phyloP scores from a whole-genome alignment of 1,284 basidiomycete genomes.

The Laetiporus sulphureus region DNA sequence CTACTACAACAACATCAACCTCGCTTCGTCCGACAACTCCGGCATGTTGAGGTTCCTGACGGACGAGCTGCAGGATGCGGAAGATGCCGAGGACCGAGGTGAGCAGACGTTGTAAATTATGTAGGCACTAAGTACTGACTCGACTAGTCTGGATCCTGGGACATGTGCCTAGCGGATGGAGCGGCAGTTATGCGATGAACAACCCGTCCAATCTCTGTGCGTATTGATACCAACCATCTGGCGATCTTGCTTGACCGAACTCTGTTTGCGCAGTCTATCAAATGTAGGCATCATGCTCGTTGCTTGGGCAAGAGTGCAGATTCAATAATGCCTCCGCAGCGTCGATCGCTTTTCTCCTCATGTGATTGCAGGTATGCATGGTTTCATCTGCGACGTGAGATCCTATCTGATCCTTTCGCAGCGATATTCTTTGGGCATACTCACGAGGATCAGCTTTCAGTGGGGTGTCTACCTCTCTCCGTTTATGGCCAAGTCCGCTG shows the following conservation, averaged over 20 bases:
- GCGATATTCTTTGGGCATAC: slow-evolving; percentile 79
- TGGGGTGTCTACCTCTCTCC: slow-evolving; percentile 22
- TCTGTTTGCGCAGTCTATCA: not conserved
- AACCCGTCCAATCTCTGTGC: slow-evolving; percentile 64
- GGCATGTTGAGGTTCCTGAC: slow-evolving; percentile 77
- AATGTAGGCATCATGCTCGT: not conserved
- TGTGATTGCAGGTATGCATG: not conserved
- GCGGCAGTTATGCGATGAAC: slow-evolving; percentile 53
- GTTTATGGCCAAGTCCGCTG: not conserved
- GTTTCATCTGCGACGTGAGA: too few relatives aligned
- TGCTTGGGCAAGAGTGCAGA: not conserved
- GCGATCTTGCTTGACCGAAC: not conserved
- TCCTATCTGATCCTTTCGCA: too few relatives aligned
- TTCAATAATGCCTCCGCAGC: not conserved
- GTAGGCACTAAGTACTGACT: too few relatives aligned
- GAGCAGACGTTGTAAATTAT: too few relatives aligned
- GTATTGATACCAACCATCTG: slow-evolving; percentile 40
- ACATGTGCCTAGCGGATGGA: slow-evolving; percentile 75
- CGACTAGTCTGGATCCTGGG: slow-evolving; percentile 71
- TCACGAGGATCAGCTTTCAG: slow-evolving; percentile 76
- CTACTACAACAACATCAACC: slow-evolving; percentile 74
- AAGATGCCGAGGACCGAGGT: slow-evolving; percentile 66
- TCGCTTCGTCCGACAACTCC: slow-evolving; percentile 61
- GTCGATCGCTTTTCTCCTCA: not conserved
- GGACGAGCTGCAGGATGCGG: slow-evolving; percentile 73